Base-by-base conservation (phyloP, 2,329 filamentous ascomycete species). In the Talaromyces sp. region DNA sequence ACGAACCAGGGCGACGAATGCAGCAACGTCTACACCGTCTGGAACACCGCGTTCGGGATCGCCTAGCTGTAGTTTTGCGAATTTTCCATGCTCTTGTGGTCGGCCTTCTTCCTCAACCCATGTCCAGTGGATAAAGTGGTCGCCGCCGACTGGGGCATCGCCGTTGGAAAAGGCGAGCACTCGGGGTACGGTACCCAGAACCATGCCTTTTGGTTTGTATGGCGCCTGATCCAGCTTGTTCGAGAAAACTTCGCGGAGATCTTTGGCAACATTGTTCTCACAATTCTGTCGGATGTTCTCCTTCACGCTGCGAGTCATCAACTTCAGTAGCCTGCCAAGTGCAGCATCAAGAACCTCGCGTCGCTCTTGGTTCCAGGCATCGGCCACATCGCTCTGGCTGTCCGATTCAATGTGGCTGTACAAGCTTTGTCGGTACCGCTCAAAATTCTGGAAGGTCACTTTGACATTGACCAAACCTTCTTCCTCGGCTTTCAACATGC, bases 401-500 rank as follows among this genome's bases (percentile, higher is more conserved):
- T 99, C 94, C 0, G 92, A 97, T 64, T 91, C 88, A 64, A 99
- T 96, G 67, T 94, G 89, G 54, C 85, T 82, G 70, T 91, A 89
- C 4, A 99, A 83, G 57, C 89, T 86, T 56, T 86, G 84, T 61
- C 87, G 87, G 79, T 96, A 92, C 35, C 88, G 84, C 7, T 88
- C 85, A 67, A 90, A 87, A 59, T 89, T 86, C 67, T 91, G 86
- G 72, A 97, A 83, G 14, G 84, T 84, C 19, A 97, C 85, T 66
- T 85, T 87, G 58, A 99, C 90, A 61, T 96, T 91, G 14, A 99
- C 84, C 1, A 99, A 80, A 2, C 93, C 92, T 72, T 99, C 94
- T 68, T 94, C 89, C 74, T 99, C 94, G 1, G 94, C 94, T 73
- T 92, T 95, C 74, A 97, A 86, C 94, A 99, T 99, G 77, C 95